Percentiles rank a stretch among this genome's conserved stretches.
These are phyloP conservation scores for Hericium alpestre DNA, from an alignment of 768 basidiomycete species.

Conservation along the genomic window DNA sequence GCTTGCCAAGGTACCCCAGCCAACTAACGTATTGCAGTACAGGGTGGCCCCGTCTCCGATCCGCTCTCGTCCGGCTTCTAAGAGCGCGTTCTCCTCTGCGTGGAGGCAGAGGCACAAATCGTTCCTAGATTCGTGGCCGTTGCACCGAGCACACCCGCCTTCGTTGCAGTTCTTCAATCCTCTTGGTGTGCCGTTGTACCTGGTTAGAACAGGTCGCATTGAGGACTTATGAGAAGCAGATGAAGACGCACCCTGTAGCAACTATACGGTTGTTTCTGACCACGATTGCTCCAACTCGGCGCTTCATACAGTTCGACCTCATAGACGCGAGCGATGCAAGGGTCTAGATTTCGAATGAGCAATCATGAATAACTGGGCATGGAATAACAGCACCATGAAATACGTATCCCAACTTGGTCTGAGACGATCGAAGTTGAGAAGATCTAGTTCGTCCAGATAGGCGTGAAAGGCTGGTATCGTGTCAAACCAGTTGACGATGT, in stretches of 20 bases:
- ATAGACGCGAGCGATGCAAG: slow-evolving; percentile 83
- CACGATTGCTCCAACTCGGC: slow-evolving; percentile 88
- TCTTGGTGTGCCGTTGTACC: slow-evolving; percentile 94
- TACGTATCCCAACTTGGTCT: slow-evolving; percentile 93
- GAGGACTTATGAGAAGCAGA: not conserved
- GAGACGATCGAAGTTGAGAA: slow-evolving; percentile 63
- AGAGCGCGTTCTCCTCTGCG: slow-evolving; percentile 93
- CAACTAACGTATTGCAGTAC: slow-evolving; percentile 92
- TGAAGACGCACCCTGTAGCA: slow-evolving; percentile 54
- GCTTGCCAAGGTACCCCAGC: not conserved
- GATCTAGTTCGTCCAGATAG: slow-evolving; percentile 58
- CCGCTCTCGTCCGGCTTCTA: slow-evolving; percentile 89
- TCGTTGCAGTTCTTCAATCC: slow-evolving; percentile 83
- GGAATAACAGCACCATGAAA: slow-evolving; percentile 66
- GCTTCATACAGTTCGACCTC: slow-evolving; percentile 94
- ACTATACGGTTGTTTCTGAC: slow-evolving; percentile 76
- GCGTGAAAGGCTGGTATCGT: slow-evolving; percentile 41
- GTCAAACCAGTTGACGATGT: slow-evolving; percentile 54
- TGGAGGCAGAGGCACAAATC: slow-evolving; percentile 90
- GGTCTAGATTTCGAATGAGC: slow-evolving; percentile 37
- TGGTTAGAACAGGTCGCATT: slow-evolving; percentile 18
- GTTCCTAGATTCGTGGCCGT: slow-evolving; percentile 40
- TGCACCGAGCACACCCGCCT: slow-evolving; percentile 84
- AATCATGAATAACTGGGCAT: not conserved
- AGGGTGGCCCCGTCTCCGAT: slow-evolving; percentile 75